Percentiles rank a stretch among this genome's conserved stretches.
These are phyloP conservation scores for Puccinia polysora DNA, from an alignment of 1,284 basidiomycete genomes.

Conservation along the genomic window DNA sequence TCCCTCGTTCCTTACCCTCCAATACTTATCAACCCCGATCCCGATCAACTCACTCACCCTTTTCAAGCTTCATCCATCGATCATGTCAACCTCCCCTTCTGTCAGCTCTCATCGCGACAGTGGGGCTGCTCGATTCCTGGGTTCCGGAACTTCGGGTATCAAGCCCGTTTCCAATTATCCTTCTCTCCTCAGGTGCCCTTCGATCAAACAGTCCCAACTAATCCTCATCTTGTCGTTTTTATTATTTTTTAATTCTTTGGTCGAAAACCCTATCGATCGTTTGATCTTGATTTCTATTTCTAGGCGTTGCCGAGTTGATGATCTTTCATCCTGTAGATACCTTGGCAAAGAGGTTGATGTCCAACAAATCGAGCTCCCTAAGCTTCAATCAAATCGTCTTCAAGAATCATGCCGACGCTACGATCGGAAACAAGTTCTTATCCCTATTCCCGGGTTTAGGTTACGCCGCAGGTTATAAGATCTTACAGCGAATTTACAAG, in stretches of 20 bases:
- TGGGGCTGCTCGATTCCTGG: conserved; percentile 80
- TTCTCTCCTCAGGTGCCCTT: conserved; percentile 64
- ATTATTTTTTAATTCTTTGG: too few species aligned
- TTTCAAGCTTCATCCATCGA: too few species aligned
- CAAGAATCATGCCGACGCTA: conserved; percentile 70
- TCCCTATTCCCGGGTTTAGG: conserved; percentile 96
- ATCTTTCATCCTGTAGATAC: conserved; percentile 57
- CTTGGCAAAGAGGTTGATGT: conserved; percentile 94
- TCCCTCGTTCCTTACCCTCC: too few species aligned
- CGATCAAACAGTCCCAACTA: conserved; percentile 74
- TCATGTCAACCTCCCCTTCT: conserved; percentile 28
- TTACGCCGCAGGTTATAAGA: conserved; percentile 96
- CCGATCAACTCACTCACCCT: too few species aligned
- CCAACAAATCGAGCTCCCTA: conserved; percentile 59
- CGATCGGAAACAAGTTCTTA: conserved; percentile 63
- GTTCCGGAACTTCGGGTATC: conserved; percentile 91
- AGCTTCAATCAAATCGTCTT: conserved; percentile 65
- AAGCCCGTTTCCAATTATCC: conserved; percentile 63
- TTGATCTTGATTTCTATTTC: conserved; percentile 62
- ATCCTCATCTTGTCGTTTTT: conserved; percentile 61
- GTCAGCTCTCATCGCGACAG: conserved; percentile 61
- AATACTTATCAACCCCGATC: too few species aligned
- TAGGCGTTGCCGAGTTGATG: conserved; percentile 75
- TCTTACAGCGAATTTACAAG: conserved; percentile 51
- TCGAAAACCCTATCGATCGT: too few species aligned